Conservation (phyloP, 1,139 yeast species). For the Geotrichum candidum region DNA sequence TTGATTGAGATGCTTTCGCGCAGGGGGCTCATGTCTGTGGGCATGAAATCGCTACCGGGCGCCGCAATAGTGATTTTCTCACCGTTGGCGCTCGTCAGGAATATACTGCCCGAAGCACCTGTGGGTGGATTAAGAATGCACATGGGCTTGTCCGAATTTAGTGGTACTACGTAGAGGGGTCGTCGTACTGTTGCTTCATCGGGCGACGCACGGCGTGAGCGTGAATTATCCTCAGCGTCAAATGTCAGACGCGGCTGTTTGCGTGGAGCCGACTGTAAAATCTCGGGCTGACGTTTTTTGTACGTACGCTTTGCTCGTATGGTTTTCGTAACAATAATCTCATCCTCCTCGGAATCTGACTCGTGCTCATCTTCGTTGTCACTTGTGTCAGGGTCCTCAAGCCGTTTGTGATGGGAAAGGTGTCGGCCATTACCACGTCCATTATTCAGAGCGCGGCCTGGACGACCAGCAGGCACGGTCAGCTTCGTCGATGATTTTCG, state of each 20-base stretch:
- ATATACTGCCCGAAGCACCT: neutral
- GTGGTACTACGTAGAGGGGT: constrained; percentile 8
- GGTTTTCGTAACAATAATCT: neutral
- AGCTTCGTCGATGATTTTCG: neutral
- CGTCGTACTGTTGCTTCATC: neutral
- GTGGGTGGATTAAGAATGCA: constrained; percentile 4
- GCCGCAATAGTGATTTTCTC: neutral
- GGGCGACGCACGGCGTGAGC: neutral
- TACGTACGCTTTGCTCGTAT: neutral
- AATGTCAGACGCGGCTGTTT: neutral
- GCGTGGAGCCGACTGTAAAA: neutral
- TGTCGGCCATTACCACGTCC: neutral
- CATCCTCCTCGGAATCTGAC: neutral
- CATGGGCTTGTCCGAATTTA: constrained; percentile 5
- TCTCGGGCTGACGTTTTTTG: neutral
- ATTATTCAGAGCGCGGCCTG: neutral
- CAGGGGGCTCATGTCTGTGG: neutral
- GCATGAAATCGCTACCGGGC: neutral
- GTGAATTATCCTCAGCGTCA: neutral
- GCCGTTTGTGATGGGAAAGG: neutral
- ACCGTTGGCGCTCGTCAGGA: neutral
- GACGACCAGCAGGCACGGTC: neutral
- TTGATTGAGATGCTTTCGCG: neutral
- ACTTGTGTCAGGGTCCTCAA: neutral
- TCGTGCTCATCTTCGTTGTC: neutral